phyloP scores from a whole-genome alignment of 345 rosid genomes.

The Murraya paniculata region DNA sequence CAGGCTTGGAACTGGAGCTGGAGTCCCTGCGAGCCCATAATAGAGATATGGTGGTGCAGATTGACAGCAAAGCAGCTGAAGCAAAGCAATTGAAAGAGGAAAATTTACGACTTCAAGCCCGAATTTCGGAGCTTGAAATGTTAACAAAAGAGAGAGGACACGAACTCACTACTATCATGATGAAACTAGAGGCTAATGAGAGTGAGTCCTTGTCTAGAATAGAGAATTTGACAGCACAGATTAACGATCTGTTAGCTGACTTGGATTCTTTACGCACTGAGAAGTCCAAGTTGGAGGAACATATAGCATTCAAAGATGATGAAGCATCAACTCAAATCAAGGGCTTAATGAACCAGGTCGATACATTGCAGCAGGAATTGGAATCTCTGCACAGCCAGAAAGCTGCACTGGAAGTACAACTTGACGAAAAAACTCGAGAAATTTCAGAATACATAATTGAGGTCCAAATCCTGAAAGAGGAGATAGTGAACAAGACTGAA shows the following conservation, averaged over 20 bases:
- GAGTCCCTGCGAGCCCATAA: slow-evolving; percentile 35
- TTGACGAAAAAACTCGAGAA: slow-evolving; percentile 50
- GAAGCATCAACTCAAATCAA: slow-evolving; percentile 53
- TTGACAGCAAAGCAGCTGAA: slow-evolving; percentile 45
- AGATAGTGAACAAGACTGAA: slow-evolving; percentile 30
- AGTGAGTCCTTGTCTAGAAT: slow-evolving; percentile 46
- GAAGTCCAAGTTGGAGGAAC: slow-evolving; percentile 67
- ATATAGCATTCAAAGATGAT: slow-evolving; percentile 37
- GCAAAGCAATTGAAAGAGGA: slow-evolving; percentile 44
- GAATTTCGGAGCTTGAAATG: slow-evolving; percentile 52
- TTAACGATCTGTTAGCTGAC: slow-evolving; percentile 37
- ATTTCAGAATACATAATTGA: slow-evolving; percentile 45
- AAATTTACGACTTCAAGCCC: slow-evolving; percentile 40
- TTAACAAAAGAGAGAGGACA: slow-evolving; percentile 41
- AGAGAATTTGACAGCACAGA: slow-evolving; percentile 53
- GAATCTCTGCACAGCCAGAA: slow-evolving; percentile 49
- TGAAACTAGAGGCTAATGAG: slow-evolving; percentile 55
- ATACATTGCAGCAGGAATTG: slow-evolving; percentile 46
- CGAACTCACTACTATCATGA: slow-evolving; percentile 43
- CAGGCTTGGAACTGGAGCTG: slow-evolving; percentile 49
- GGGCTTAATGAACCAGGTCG: slow-evolving; percentile 49
- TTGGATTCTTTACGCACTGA: slow-evolving; percentile 38
- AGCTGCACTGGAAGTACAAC: slow-evolving; percentile 51
- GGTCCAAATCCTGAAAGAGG: slow-evolving; percentile 42
- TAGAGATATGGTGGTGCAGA: slow-evolving; percentile 44